Conservation (phyloP, 495 filamentous ascomycete genomes). For the Parmelia sp. region DNA sequence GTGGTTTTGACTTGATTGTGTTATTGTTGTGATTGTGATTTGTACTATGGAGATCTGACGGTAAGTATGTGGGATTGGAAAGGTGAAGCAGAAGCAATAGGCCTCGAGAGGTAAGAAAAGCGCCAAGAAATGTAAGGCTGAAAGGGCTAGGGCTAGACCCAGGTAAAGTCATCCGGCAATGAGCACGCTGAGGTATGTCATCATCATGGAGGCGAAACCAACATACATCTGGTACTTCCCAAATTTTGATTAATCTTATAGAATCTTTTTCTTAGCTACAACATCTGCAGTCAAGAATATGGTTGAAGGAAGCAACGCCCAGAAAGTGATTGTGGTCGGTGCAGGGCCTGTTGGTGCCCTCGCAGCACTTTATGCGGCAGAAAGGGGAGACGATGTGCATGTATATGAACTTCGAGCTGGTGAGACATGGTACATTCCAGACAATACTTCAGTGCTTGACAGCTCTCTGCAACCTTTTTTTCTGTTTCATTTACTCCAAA, state of each 20-base stretch:
- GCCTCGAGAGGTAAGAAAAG: not conserved
- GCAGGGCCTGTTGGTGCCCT: slow-evolving; percentile 91
- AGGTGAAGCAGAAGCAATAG: not conserved
- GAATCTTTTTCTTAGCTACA: not conserved
- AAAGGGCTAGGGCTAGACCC: not conserved
- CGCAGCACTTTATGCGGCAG: slow-evolving; percentile 85
- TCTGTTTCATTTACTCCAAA: not conserved
- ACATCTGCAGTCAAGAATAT: slow-evolving; percentile 13
- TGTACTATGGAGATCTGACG: not conserved
- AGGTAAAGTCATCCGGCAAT: no score
- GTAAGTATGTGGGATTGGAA: not conserved
- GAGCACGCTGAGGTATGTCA: no score
- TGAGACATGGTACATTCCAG: slow-evolving; percentile 41
- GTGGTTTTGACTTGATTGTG: not conserved
- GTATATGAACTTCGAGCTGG: slow-evolving; percentile 90
- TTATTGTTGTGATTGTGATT: not conserved
- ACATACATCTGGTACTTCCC: no score
- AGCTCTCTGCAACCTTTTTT: no score
- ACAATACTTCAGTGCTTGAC: not conserved
- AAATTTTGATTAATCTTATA: not conserved
- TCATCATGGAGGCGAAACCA: not conserved
- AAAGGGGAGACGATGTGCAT: slow-evolving; percentile 80
- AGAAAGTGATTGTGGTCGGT: slow-evolving; percentile 80
- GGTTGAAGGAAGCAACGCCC: slow-evolving; percentile 22
- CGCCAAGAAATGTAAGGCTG: not conserved